Conservation (phyloP, 257 asterid species). For the Thymus mandschuricus region DNA sequence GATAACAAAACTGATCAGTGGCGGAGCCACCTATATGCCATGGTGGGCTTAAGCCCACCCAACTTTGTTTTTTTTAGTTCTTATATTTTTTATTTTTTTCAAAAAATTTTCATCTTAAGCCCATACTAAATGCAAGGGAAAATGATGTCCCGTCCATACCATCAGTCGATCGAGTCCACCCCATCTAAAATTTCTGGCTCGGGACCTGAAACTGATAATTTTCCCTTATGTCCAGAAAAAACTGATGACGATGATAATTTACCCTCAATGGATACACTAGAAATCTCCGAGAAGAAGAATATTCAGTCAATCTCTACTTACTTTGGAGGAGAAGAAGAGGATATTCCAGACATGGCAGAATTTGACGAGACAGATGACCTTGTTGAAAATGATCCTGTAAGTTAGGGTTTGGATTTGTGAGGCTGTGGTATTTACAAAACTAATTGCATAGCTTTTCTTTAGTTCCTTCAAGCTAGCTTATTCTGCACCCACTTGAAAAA, state of each 20-base stretch:
- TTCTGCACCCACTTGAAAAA: neutral
- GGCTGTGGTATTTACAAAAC: neutral
- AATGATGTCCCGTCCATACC: too few relatives aligned
- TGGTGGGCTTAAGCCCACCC: too few relatives aligned
- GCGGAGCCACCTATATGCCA: too few relatives aligned
- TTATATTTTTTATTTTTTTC: too few relatives aligned
- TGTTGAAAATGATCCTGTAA: slow-evolving; percentile 85
- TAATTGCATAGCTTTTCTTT: neutral
- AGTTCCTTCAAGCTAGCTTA: neutral
- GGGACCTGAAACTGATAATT: neutral
- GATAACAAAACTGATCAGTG: too few relatives aligned
- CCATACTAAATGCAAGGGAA: too few relatives aligned
- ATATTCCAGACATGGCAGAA: slow-evolving; percentile 91
- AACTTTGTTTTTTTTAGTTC: too few relatives aligned
- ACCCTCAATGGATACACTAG: slow-evolving; percentile 90
- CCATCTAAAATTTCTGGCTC: too few relatives aligned
- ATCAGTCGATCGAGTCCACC: too few relatives aligned
- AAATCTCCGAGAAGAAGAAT: slow-evolving; percentile 67
- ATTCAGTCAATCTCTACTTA: slow-evolving; percentile 76
- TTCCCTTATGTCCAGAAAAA: slow-evolving; percentile 55
- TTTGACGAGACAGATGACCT: slow-evolving; percentile 83
- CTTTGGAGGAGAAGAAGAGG: slow-evolving; percentile 92
- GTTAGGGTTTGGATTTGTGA: slow-evolving; percentile 29
- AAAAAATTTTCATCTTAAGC: too few relatives aligned
- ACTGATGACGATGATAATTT: slow-evolving; percentile 65